Conservation (phyloP, 1,284 basidiomycete genomes). For the Thelephora terrestris region DNA sequence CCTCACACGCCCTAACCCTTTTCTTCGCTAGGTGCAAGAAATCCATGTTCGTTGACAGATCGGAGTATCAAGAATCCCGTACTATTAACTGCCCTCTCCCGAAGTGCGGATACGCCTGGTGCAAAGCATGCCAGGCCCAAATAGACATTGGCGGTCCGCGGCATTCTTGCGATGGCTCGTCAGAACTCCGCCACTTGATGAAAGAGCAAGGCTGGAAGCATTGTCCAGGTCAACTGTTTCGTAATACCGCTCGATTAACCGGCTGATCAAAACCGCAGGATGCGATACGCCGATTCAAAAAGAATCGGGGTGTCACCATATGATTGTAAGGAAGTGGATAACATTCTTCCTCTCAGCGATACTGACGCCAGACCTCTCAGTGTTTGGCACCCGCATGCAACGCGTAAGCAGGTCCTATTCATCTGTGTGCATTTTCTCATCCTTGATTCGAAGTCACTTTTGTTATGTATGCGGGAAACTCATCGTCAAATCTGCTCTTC, state of each 20-base stretch:
- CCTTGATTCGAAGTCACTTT: conserved; percentile 34
- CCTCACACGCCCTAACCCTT: neutral
- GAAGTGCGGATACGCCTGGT: conserved; percentile 39
- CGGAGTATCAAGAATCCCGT: conserved; percentile 32
- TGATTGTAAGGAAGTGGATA: conserved; percentile 35
- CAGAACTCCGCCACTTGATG: conserved; percentile 44
- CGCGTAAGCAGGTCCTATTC: conserved; percentile 26
- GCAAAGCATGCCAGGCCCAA: conserved; percentile 38
- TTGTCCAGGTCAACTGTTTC: conserved; percentile 36
- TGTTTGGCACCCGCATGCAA: conserved; percentile 51
- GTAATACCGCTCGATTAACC: neutral
- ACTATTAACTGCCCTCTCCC: conserved; percentile 35
- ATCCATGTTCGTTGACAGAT: conserved; percentile 37
- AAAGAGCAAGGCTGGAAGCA: conserved; percentile 41
- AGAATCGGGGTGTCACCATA: conserved; percentile 50
- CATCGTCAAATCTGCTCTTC: conserved; percentile 39
- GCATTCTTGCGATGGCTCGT: conserved; percentile 48
- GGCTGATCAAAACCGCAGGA: conserved; percentile 23
- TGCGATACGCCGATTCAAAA: conserved; percentile 53
- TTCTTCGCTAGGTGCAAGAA: conserved; percentile 29
- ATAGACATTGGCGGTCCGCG: conserved; percentile 27
- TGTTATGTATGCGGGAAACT: conserved; percentile 45
- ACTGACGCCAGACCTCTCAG: conserved; percentile 19
- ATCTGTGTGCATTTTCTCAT: conserved; percentile 1
- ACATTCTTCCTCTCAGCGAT: neutral